Conservation (phyloP, 164 flowering plant genomes). For the Chimonanthus salicifolius region DNA sequence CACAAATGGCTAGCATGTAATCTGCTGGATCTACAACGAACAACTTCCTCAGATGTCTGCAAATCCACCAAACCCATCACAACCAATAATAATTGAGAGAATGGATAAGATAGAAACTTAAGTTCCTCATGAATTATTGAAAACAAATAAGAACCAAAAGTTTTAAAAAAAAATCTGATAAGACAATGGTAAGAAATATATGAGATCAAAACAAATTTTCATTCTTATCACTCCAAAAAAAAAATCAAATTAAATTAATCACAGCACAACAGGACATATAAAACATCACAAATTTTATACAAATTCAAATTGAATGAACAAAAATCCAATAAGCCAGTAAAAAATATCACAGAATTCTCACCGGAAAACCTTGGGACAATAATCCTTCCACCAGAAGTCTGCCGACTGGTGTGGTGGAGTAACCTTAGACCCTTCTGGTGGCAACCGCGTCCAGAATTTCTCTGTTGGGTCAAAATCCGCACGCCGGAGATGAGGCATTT, state of each 20-base stretch:
- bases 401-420: constrained; percentile 47
- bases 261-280: neutral
- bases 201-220: no score
- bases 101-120: neutral
- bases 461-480: constrained; percentile 41
- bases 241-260: neutral
- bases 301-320: neutral
- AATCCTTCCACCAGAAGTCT: constrained; percentile 59
- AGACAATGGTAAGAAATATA: no score
- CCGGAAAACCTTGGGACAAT: constrained; percentile 62
- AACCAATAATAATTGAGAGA: neutral
- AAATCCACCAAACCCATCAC: constrained; percentile 6
- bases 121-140: neutral
- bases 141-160: neutral
- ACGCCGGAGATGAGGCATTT: constrained; percentile 19
- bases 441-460: constrained; percentile 37
- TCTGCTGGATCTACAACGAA: constrained; percentile 62
- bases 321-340: neutral
- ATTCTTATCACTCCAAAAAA: neutral
- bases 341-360: neutral
- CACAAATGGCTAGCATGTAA: constrained; percentile 69
- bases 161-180: no score
- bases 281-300: neutral
- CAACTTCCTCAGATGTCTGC: constrained; percentile 51
- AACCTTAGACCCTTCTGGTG: constrained; percentile 40